phyloP scores from a whole-genome alignment of 306 rosid species.

The Geum urbanum region DNA sequence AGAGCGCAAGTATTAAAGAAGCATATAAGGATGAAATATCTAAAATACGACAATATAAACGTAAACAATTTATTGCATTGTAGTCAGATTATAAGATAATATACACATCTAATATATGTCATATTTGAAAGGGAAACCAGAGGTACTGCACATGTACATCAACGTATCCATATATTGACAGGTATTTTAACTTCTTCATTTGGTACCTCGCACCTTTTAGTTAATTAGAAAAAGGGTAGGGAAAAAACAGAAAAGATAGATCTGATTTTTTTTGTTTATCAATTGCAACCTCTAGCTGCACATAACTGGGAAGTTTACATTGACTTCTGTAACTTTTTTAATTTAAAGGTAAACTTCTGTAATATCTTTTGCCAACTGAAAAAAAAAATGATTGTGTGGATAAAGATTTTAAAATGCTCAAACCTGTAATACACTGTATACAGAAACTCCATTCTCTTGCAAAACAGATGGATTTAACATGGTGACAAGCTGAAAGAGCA shows the following conservation, averaged over 20 bases:
- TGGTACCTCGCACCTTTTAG: not conserved
- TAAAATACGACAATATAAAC: not conserved
- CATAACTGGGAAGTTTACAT: not conserved
- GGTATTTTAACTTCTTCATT: not conserved
- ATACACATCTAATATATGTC: not conserved
- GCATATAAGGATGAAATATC: constrained; percentile 6
- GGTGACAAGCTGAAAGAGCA: constrained; percentile 96
- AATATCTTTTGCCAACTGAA: not conserved
- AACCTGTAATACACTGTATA: constrained; percentile 84
- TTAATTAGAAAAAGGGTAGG: not conserved
- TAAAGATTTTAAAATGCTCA: constrained; percentile 15
- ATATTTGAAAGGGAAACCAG: not conserved
- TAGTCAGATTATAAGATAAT: not conserved
- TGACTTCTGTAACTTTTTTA: not conserved
- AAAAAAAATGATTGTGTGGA: not conserved
- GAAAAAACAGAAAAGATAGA: not conserved
- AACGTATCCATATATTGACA: too few species aligned
- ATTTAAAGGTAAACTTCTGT: not conserved
- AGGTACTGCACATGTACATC: not conserved
- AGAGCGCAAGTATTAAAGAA: constrained; percentile 20
- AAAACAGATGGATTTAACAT: constrained; percentile 97
- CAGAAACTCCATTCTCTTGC: constrained; percentile 86
- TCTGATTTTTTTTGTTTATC: not conserved
- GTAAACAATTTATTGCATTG: not conserved
- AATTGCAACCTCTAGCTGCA: not conserved